phyloP scores from a whole-genome alignment of 768 basidiomycete genomes.

The Leucogyrophana mollusca region DNA sequence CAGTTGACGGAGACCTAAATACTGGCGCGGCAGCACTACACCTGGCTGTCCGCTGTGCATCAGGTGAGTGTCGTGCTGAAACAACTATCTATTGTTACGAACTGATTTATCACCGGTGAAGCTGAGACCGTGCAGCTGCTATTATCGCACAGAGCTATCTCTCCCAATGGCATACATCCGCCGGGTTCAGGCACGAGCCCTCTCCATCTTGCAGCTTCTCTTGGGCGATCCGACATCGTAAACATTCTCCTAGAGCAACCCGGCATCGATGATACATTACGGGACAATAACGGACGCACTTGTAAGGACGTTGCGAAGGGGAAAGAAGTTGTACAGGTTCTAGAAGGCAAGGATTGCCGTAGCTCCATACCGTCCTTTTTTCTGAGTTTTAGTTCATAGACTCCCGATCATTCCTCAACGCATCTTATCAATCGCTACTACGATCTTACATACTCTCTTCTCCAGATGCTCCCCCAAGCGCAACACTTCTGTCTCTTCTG shows the following conservation, averaged over 20 bases:
- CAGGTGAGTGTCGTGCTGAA: conserved; percentile 43
- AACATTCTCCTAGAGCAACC: conserved; percentile 77
- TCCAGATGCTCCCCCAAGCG: conserved; percentile 35
- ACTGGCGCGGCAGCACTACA: conserved; percentile 76
- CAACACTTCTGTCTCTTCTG: conserved; percentile 55
- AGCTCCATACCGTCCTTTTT: neutral
- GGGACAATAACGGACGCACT: conserved; percentile 65
- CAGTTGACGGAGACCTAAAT: conserved; percentile 50
- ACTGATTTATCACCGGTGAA: conserved; percentile 22
- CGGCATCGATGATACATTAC: conserved; percentile 72
- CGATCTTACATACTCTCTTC: conserved; percentile 73
- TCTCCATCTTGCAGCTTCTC: conserved; percentile 68
- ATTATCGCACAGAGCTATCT: conserved; percentile 71
- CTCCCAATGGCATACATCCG: conserved; percentile 76
- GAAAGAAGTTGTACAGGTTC: conserved; percentile 60
- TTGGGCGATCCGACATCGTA: conserved; percentile 73
- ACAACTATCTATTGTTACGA: neutral
- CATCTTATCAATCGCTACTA: conserved; percentile 71
- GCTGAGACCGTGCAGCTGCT: conserved; percentile 68
- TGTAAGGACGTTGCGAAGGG: conserved; percentile 71
- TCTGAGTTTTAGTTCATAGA: conserved; percentile 41
- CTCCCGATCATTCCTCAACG: conserved; percentile 73
- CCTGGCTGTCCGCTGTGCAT: conserved; percentile 80
- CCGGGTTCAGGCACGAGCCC: conserved; percentile 71
- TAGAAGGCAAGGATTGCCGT: conserved; percentile 69